Conservation (phyloP, 495 filamentous ascomycete species). For the Xylaria sp. region DNA sequence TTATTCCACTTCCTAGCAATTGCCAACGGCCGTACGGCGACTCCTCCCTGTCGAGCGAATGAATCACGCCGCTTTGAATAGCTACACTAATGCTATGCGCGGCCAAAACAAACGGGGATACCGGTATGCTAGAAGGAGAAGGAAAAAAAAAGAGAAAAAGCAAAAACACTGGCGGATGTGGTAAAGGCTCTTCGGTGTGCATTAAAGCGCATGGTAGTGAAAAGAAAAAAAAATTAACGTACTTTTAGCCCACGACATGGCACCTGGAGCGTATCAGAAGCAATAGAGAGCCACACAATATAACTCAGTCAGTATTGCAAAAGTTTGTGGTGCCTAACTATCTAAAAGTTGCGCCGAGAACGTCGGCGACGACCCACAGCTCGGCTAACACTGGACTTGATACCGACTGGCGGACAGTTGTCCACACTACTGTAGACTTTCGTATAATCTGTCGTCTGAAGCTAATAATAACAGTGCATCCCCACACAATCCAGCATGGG, state of each 20-base stretch:
- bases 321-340: neutral
- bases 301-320: neutral
- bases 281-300: constrained; percentile 1
- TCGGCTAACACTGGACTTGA: neutral
- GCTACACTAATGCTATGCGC: neutral
- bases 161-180: neutral
- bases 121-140: neutral
- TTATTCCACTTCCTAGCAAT: neutral
- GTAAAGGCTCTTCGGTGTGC: neutral
- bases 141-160: neutral
- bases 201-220: neutral
- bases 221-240: neutral
- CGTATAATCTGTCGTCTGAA: constrained; percentile 9
- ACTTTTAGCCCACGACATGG: neutral
- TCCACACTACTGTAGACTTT: neutral
- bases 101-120: neutral
- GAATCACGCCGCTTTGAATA: neutral
- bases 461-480: constrained; percentile 21
- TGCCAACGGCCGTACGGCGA: neutral
- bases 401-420: constrained; percentile 8
- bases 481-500: constrained; percentile 8
- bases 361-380: neutral
- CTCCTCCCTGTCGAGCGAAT: neutral
- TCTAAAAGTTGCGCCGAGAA: neutral
- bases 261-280: neutral